Evolutionary conservation across 1,284 basidiomycete species (phyloP).

Genomic region (Cryptococcus jaspeensis): DNA sequence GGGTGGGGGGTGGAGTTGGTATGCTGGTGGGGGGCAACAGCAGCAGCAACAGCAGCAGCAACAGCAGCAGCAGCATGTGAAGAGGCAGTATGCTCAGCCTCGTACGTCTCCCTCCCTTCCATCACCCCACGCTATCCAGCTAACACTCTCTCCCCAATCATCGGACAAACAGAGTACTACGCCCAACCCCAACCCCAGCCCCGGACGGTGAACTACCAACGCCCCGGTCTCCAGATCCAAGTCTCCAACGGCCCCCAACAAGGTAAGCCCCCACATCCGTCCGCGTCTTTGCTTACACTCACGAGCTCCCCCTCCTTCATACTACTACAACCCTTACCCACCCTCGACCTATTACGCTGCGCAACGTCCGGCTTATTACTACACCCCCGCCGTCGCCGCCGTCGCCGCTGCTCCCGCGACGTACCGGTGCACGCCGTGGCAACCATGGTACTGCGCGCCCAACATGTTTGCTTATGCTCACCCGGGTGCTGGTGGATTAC

Average conservation of each 20-base stretch:
- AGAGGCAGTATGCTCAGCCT: neutral
- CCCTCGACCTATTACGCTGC: neutral
- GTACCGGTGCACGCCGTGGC: slow-evolving; percentile 9
- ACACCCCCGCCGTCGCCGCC: too few relatives aligned
- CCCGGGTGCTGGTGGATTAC: too few relatives aligned
- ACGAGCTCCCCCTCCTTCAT: neutral
- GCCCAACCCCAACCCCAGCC: slow-evolving; percentile 5
- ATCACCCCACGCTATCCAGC: neutral
- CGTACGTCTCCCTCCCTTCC: neutral
- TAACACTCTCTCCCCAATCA: too few relatives aligned
- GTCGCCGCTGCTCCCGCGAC: too few relatives aligned
- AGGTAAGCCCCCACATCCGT: slow-evolving; percentile 5
- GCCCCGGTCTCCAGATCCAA: slow-evolving; percentile 33
- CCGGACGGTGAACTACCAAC: slow-evolving; percentile 31
- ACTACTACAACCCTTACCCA: slow-evolving; percentile 1
- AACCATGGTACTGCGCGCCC: slow-evolving; percentile 13
- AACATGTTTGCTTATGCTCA: slow-evolving; percentile 12
- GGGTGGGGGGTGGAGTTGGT: slow-evolving; percentile 39
- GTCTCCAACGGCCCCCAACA: slow-evolving; percentile 14
- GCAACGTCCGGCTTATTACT: too few relatives aligned
- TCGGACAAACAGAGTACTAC: neutral
- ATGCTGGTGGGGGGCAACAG: slow-evolving; percentile 18
- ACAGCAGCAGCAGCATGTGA: neutral
- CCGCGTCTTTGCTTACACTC: neutral
- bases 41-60: neutral